phyloP scores from a whole-genome alignment of 345 rosid species.

The Arabidopsis suecica region DNA sequence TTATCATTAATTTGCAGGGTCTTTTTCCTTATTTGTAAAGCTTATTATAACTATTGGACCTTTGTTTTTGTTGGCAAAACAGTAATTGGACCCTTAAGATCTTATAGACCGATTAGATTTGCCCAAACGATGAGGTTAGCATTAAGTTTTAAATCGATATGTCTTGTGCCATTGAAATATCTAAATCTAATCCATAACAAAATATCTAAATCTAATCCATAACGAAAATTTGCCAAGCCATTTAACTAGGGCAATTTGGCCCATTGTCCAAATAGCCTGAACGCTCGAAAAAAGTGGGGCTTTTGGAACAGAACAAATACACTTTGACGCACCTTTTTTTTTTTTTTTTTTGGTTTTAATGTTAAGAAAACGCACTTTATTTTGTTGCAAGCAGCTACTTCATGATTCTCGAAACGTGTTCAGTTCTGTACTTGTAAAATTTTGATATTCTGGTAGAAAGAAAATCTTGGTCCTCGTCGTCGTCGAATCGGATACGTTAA shows the following conservation, averaged over 20 bases:
- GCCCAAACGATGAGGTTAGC: too few species aligned
- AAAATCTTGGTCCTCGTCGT: not conserved
- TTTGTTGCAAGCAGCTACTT: not conserved
- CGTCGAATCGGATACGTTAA: not conserved
- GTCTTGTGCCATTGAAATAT: too few species aligned
- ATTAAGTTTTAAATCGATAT: too few species aligned
- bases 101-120: too few species aligned
- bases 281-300: not conserved
- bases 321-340: not conserved
- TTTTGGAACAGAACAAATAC: not conserved
- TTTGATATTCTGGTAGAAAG: not conserved
- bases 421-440: not conserved
- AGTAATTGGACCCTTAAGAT: too few species aligned
- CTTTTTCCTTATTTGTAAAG: too few species aligned
- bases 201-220: not conserved
- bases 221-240: not conserved
- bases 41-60: too few species aligned
- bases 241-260: constrained; percentile 1
- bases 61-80: too few species aligned
- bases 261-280: not conserved
- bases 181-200: not conserved
- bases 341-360: too few species aligned
- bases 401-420: not conserved
- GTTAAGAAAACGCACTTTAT: not conserved
- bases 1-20: not conserved